A percentile compares a stretch with the other conserved stretches of the same genome.
Evolutionary conservation across 768 basidiomycete species (phyloP).

Genomic region (Tulasnella sp.): DNA sequence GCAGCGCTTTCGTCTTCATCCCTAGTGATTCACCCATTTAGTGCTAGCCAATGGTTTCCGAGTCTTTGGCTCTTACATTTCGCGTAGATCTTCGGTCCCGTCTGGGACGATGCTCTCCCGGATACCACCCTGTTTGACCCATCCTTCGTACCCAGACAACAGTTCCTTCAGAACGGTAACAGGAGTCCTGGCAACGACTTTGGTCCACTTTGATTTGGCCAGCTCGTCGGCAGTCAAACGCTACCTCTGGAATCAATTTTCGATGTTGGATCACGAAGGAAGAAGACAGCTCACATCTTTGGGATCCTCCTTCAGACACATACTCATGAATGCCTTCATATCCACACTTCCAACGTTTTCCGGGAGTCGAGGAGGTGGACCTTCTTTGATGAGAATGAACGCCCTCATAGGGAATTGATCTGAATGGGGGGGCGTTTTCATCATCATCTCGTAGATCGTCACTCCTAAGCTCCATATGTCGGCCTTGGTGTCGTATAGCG

Average conservation of each 20-base stretch:
- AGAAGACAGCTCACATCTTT: conserved; percentile 53
- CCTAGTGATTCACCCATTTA: not conserved
- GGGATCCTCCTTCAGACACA: conserved; percentile 78
- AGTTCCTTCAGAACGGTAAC: conserved; percentile 75
- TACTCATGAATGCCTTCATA: conserved; percentile 81
- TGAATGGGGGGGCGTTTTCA: conserved; percentile 91
- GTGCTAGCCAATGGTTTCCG: not conserved
- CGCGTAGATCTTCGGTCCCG: not conserved
- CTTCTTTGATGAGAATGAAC: conserved; percentile 82
- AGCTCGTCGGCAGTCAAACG: conserved; percentile 88
- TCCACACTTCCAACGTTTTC: conserved; percentile 79
- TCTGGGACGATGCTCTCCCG: conserved; percentile 61
- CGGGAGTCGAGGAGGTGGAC: conserved; percentile 72
- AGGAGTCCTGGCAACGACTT: conserved; percentile 60
- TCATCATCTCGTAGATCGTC: conserved; percentile 92
- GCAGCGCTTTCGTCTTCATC: conserved; percentile 11
- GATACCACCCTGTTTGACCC: conserved; percentile 62
- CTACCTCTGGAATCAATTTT: conserved; percentile 42
- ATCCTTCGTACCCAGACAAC: conserved; percentile 69
- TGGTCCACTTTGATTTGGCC: conserved; percentile 81
- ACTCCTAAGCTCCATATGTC: conserved; percentile 99
- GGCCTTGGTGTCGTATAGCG: conserved; percentile 94
- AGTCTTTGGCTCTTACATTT: not conserved
- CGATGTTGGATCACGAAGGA: conserved; percentile 17
- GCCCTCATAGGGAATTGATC: conserved; percentile 79